phyloP scores from a whole-genome alignment of 352 stramenopile genomes.

The Pilasporangium apinafurcum region DNA sequence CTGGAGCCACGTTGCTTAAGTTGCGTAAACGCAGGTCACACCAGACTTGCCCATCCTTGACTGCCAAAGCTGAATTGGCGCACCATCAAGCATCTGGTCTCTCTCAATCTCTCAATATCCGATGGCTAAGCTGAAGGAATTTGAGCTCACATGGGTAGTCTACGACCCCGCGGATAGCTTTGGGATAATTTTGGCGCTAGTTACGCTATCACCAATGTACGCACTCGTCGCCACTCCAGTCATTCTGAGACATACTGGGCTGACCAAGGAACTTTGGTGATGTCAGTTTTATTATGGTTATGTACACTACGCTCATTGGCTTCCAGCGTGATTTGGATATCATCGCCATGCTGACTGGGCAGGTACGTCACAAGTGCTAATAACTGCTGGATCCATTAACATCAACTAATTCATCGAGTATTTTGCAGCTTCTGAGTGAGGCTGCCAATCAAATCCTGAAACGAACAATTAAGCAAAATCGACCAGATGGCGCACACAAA shows the following conservation, averaged over 20 bases:
- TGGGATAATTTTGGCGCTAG: slow-evolving; percentile 58
- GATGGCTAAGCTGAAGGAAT: slow-evolving; percentile 38
- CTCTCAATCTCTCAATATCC: too few species aligned
- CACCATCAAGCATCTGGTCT: too few species aligned
- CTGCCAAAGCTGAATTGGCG: too few species aligned
- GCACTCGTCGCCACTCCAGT: neutral
- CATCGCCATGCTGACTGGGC: slow-evolving; percentile 60
- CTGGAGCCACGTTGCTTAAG: too few species aligned
- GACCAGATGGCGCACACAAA: slow-evolving; percentile 57
- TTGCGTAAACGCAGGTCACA: too few species aligned
- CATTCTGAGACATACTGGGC: neutral
- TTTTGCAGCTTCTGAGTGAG: slow-evolving; percentile 55
- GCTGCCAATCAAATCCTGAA: slow-evolving; percentile 78
- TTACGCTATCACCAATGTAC: slow-evolving; percentile 72
- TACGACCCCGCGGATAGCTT: slow-evolving; percentile 72
- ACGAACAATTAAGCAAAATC: slow-evolving; percentile 59
- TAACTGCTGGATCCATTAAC: neutral
- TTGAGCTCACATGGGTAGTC: slow-evolving; percentile 81
- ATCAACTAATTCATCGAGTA: neutral
- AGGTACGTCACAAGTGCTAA: slow-evolving; percentile 22
- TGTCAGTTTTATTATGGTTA: slow-evolving; percentile 77
- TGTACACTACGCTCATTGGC: slow-evolving; percentile 68
- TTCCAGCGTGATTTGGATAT: slow-evolving; percentile 79
- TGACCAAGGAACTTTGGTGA: neutral
- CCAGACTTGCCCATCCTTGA: too few species aligned